A percentile compares a stretch with the other conserved stretches of the same genome.
Conservation (phyloP, 176 grass and related monocot genomes). For the Cenchrus purpureus region DNA sequence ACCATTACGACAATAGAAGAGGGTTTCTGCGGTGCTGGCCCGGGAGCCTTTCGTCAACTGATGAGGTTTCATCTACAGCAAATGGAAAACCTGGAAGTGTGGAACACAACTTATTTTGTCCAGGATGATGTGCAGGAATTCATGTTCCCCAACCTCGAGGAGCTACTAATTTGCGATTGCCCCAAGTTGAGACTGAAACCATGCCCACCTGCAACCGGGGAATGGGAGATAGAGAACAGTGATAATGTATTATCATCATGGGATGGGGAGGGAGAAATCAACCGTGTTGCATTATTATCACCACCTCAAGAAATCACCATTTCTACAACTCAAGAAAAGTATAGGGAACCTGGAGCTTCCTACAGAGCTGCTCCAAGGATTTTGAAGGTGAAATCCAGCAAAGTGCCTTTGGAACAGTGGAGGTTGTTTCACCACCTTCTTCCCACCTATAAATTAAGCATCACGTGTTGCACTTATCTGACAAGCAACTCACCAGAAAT, state of each 20-base stretch:
- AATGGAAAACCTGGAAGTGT: background rate
- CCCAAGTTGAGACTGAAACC: background rate
- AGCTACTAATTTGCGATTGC: background rate
- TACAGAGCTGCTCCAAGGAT: too few species aligned
- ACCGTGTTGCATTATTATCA: too few species aligned
- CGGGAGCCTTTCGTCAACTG: background rate
- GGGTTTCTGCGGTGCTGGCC: background rate
- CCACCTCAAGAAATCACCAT: too few species aligned
- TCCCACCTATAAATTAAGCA: fast-evolving
- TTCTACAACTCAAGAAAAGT: too few species aligned
- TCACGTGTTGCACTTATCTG: background rate
- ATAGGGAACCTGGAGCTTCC: too few species aligned
- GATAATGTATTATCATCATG: background rate
- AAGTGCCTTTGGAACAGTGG: background rate
- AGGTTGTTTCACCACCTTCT: background rate
- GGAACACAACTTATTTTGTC: background rate
- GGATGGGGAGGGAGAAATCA: background rate
- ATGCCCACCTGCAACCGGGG: background rate
- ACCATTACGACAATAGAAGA: background rate
- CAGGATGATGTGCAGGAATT: background rate
- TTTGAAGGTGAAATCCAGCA: background rate
- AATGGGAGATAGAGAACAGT: background rate
- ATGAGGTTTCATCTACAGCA: background rate
- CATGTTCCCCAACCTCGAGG: background rate
- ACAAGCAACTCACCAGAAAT: background rate